Base-by-base conservation (phyloP, 2,329 filamentous ascomycete genomes). In the Monosporascus sp. region DNA sequence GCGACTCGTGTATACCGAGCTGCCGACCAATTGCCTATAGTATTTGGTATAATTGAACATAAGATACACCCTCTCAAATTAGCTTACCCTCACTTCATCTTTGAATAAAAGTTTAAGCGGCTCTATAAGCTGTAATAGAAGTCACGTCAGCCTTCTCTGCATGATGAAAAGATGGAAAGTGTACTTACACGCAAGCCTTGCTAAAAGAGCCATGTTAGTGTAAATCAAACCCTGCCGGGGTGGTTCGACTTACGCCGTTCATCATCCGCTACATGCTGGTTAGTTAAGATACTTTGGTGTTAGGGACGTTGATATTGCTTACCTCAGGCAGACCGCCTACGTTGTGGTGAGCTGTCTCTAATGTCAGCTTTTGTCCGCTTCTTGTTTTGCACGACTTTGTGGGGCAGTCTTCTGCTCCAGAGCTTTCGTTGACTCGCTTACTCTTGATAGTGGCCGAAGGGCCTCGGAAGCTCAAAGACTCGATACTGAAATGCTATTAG, bases 1-100 rank as follows among this genome's bases (percentile, higher is more conserved):
- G 82, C n/a, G 89, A 81, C 57, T 88, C 79, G 49, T 83, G 78
- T 54, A 92, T 89, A 25, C 85, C 84, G 3, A 92, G 77, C 57
- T 88, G 77, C 17, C 81, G 82, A 36, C 89, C 88, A 4, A 92
- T 24, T 24, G 41, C 41, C 41, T 44, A 44, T 39, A 39, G 3
- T 18, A 44, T 8, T 44, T 44, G 4, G 11, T 44, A 18, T 20
- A 5, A 20, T 22, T 44, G 41, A 44, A 44, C 6, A 44, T 22
- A 24, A 44, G 17, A 44, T 44, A 14, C 41, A 18, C n/a, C 11
- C 41, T 44, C 18, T 44, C 18, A 44, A 7, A 24, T 44, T 44
- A 24, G 20, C 41, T 72, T 2, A 58, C 78, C 73, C 88, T 79
- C 25, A 90, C 89, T 72, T 94, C 89, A 62, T 94, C 88, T 70